phyloP scores from a whole-genome alignment of 106 monocot species.

The Platanthera zijinensis region DNA sequence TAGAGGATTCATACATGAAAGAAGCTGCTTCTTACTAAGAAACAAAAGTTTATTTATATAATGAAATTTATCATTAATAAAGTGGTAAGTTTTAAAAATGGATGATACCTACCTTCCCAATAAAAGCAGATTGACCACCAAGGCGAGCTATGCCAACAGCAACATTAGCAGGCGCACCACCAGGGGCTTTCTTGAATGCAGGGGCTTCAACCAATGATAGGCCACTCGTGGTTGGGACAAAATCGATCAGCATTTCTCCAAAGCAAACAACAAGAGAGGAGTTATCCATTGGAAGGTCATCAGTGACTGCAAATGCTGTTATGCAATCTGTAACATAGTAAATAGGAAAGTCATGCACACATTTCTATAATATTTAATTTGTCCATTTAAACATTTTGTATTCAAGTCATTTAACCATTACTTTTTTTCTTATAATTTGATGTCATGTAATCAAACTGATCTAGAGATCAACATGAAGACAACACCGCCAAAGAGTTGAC shows the following conservation, averaged over 20 bases:
- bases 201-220: constrained; percentile 72
- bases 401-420: too few species aligned
- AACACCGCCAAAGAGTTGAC: too few species aligned
- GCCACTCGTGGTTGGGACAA: constrained; percentile 73
- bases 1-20: background rate
- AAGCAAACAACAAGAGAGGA: constrained; percentile 61
- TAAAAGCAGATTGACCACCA: constrained; percentile 87
- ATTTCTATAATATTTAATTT: too few species aligned
- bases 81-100: background rate
- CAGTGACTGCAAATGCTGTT: constrained; percentile 30
- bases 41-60: background rate
- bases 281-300: constrained; percentile 10
- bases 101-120: constrained; percentile 63
- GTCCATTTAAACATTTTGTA: too few species aligned
- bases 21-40: background rate
- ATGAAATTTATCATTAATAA: background rate
- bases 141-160: constrained; percentile 93
- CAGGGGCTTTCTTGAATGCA: constrained; percentile 95
- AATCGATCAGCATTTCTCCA: constrained; percentile 88
- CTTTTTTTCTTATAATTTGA: too few species aligned
- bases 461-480: too few species aligned
- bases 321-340: background rate
- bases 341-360: background rate
- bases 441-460: too few species aligned
- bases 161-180: constrained; percentile 94